Conservation (phyloP, 1,139 yeast genomes). For the Scheffersomyces stambukii region DNA sequence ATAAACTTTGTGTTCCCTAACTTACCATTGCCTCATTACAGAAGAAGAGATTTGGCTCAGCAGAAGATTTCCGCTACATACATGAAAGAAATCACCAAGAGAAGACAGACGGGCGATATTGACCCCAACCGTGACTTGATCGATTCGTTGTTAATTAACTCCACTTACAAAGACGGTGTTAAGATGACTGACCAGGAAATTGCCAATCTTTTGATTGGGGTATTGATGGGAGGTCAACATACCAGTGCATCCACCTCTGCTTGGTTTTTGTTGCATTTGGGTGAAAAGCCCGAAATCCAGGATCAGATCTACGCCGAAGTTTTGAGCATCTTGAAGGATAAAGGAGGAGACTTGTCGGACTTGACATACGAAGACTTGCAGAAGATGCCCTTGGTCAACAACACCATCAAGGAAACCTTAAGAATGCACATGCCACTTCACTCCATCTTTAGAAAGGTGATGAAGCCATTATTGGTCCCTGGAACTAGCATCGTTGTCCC, state of each 20-base stretch:
- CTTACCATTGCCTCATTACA: slow-evolving; percentile 84
- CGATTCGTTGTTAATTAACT: slow-evolving; percentile 77
- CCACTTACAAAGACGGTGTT: slow-evolving; percentile 89
- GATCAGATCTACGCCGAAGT: slow-evolving; percentile 77
- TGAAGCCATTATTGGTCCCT: slow-evolving; percentile 74
- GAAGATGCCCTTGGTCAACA: slow-evolving; percentile 75
- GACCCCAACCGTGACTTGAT: slow-evolving; percentile 80
- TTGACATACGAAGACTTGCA: slow-evolving; percentile 79
- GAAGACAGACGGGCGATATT: slow-evolving; percentile 73
- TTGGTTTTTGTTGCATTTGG: slow-evolving; percentile 90
- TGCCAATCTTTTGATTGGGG: slow-evolving; percentile 89
- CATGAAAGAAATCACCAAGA: slow-evolving; percentile 66
- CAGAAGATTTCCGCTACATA: slow-evolving; percentile 74
- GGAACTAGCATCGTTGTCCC: slow-evolving; percentile 81
- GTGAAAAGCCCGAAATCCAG: slow-evolving; percentile 79
- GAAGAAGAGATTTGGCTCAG: slow-evolving; percentile 86
- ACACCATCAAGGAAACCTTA: slow-evolving; percentile 85
- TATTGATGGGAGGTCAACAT: slow-evolving; percentile 99
- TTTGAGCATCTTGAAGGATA: slow-evolving; percentile 54
- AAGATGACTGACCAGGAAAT: slow-evolving; percentile 93
- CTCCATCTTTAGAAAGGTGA: slow-evolving; percentile 90
- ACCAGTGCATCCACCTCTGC: slow-evolving; percentile 96
- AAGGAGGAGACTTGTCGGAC: slow-evolving; percentile 44
- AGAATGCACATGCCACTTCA: slow-evolving; percentile 96
- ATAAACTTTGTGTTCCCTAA: slow-evolving; percentile 92